Conservation (phyloP, 2,329 filamentous ascomycete species). For the Sordariomycetes sp. region DNA sequence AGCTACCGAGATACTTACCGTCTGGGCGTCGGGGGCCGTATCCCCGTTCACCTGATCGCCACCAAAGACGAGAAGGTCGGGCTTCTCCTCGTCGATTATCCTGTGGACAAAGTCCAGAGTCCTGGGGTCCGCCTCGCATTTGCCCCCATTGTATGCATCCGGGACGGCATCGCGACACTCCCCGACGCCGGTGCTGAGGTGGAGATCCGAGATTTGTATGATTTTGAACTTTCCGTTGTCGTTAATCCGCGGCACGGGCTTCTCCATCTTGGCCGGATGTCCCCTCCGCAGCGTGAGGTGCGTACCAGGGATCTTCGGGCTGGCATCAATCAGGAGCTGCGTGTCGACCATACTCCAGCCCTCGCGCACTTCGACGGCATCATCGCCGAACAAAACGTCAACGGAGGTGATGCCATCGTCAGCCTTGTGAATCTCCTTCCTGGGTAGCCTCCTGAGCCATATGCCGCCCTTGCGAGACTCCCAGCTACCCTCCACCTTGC, state of each 20-base stretch:
- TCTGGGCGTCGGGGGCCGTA: slow-evolving; percentile 80
- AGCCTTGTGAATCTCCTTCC: slow-evolving; percentile 61
- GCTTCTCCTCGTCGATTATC: slow-evolving; percentile 83
- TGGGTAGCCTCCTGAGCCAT: slow-evolving; percentile 68
- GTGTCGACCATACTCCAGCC: slow-evolving; percentile 73
- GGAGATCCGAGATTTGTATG: slow-evolving; percentile 88
- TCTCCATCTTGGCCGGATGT: slow-evolving; percentile 30
- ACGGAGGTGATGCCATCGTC: slow-evolving; percentile 64
- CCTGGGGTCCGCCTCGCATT: slow-evolving; percentile 82
- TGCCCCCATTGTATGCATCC: slow-evolving; percentile 53
- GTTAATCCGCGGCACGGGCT: slow-evolving; percentile 62
- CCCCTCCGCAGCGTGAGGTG: slow-evolving; percentile 72
- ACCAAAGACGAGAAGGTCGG: slow-evolving; percentile 80
- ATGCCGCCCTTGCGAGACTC: slow-evolving; percentile 64
- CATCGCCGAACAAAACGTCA: slow-evolving; percentile 79
- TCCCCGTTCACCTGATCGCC: slow-evolving; percentile 96
- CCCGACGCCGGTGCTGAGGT: slow-evolving; percentile 82
- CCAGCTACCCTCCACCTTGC: slow-evolving; percentile 52
- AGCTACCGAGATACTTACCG: slow-evolving; percentile 30
- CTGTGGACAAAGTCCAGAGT: slow-evolving; percentile 80
- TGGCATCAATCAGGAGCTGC: slow-evolving; percentile 55
- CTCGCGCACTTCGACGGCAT: slow-evolving; percentile 78
- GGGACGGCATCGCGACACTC: slow-evolving; percentile 78
- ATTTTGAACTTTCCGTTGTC: slow-evolving; percentile 96
- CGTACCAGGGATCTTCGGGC: slow-evolving; percentile 49